These are phyloP conservation scores for Colletotrichum orchidophilum DNA, from an alignment of 2,329 filamentous ascomycete species.

Conservation along the genomic window DNA sequence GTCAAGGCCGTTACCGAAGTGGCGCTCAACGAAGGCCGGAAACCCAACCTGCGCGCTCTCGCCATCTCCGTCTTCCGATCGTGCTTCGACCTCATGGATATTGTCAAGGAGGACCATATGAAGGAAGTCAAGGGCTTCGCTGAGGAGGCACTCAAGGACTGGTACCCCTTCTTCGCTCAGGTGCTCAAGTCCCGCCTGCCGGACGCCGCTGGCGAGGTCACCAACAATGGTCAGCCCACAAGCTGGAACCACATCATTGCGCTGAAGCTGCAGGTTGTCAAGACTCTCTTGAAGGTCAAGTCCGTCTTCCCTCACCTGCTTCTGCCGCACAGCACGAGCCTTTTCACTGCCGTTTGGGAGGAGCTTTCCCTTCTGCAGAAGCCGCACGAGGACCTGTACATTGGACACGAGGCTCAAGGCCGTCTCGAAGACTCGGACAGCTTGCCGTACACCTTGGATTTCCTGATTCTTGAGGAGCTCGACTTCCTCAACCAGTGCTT, in stretches of 20 bases:
- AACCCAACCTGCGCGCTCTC: constrained; percentile 80
- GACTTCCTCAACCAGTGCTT: constrained; percentile 95
- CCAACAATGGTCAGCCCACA: constrained; percentile 62
- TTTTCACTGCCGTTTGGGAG: constrained; percentile 91
- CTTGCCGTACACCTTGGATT: constrained; percentile 94
- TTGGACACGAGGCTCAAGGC: constrained; percentile 85
- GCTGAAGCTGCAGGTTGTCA: constrained; percentile 91
- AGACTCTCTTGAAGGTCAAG: constrained; percentile 89
- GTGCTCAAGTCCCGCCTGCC: constrained; percentile 81
- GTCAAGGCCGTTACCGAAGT: constrained; percentile 86
- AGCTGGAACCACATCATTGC: constrained; percentile 84
- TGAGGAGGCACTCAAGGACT: constrained; percentile 82
- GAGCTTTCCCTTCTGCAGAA: constrained; percentile 80
- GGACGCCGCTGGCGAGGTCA: constrained; percentile 63
- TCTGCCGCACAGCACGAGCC: constrained; percentile 80
- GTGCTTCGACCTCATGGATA: constrained; percentile 95
- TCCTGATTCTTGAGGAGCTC: constrained; percentile 90
- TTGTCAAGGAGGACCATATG: constrained; percentile 94
- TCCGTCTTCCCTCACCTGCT: constrained; percentile 84
- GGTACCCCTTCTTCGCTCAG: constrained; percentile 89
- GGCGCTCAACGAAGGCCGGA: constrained; percentile 78
- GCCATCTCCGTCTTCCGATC: constrained; percentile 90
- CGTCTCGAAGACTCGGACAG: constrained; percentile 89
- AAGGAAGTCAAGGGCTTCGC: constrained; percentile 88
- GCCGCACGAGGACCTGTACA: constrained; percentile 84